Evolutionary conservation across 371 early-diverging fungal species (phyloP).

Genomic region (Blakeslea trispora): DNA sequence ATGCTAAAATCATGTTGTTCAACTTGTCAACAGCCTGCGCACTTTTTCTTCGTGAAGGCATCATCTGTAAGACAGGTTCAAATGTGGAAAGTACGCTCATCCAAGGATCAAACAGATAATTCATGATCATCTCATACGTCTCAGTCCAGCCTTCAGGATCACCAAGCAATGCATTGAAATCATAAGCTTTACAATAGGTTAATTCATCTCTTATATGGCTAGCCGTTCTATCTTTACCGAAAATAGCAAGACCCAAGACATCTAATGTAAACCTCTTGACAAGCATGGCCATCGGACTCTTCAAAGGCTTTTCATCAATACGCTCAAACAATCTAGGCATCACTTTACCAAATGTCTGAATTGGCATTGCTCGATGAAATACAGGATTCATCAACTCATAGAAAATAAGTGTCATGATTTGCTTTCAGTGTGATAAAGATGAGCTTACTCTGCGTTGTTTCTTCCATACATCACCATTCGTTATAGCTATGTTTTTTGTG

Average conservation of each 20-base stretch:
- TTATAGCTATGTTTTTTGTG: slow-evolving; percentile 25
- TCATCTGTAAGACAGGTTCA: slow-evolving; percentile 7
- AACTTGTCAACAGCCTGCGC: slow-evolving; percentile 6
- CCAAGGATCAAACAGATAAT: slow-evolving; percentile 21
- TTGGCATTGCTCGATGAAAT: slow-evolving; percentile 38
- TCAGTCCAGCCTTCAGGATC: slow-evolving; percentile 34
- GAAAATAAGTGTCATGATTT: background rate
- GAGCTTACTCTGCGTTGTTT: slow-evolving; percentile 32
- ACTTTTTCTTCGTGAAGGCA: slow-evolving; percentile 8
- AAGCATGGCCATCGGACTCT: slow-evolving; percentile 1
- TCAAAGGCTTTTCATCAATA: slow-evolving; percentile 22
- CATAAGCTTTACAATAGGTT: slow-evolving; percentile 28
- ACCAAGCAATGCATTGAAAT: slow-evolving; percentile 31
- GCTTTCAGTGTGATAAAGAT: background rate
- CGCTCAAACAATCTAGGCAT: slow-evolving; percentile 18
- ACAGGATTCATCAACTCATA: slow-evolving; percentile 40
- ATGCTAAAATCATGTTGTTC: slow-evolving; percentile 14
- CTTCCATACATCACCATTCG: slow-evolving; percentile 43
- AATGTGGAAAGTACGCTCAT: slow-evolving; percentile 9
- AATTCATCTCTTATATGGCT: no score
- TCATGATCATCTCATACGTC: slow-evolving; percentile 22
- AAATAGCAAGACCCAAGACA: slow-evolving; percentile 35
- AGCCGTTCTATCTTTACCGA: slow-evolving; percentile 26
- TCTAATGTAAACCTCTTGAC: slow-evolving; percentile 39
- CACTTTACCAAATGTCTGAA: slow-evolving; percentile 28